phyloP scores from a whole-genome alignment of 768 basidiomycete genomes.

The Coprinopsis cinerea region DNA sequence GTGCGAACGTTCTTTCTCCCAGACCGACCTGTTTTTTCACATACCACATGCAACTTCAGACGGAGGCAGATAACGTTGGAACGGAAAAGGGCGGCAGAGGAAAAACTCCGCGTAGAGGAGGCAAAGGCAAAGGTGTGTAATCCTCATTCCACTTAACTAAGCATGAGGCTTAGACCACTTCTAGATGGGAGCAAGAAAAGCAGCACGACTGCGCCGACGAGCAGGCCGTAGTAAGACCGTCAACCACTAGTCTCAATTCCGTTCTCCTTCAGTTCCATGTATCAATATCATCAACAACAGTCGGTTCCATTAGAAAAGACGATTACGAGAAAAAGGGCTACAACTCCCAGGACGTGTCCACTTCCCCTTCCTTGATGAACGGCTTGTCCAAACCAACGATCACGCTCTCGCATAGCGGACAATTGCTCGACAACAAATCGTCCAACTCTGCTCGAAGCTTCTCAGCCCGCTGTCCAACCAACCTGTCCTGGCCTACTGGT shows the following conservation, averaged over 20 bases:
- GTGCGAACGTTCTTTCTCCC: constrained; percentile 26
- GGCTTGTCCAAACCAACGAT: constrained; percentile 81
- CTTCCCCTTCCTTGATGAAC: constrained; percentile 76
- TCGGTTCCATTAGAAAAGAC: constrained; percentile 4
- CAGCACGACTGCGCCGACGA: constrained; percentile 64
- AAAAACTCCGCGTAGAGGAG: constrained; percentile 61
- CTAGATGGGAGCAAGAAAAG: constrained; percentile 78
- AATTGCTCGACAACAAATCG: constrained; percentile 80
- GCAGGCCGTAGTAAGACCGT: constrained; percentile 78
- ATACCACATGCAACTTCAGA: constrained; percentile 27
- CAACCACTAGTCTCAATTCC: constrained; percentile 52
- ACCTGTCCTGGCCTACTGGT: constrained; percentile 43
- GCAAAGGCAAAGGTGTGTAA: constrained; percentile 51
- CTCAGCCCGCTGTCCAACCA: constrained; percentile 58
- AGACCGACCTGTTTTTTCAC: constrained; percentile 1
- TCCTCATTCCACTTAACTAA: constrained; percentile 1
- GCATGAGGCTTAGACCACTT: constrained; percentile 8
- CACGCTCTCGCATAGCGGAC: constrained; percentile 91
- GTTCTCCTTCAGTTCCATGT: constrained; percentile 12
- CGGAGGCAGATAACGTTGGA: constrained; percentile 63
- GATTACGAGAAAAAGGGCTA: constrained; percentile 24
- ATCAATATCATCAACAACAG: constrained; percentile 9
- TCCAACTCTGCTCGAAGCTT: constrained; percentile 81
- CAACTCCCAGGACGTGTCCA: constrained; percentile 72
- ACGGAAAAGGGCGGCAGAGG: constrained; percentile 68